A percentile compares a stretch with the other conserved stretches of the same genome.
Conservation (phyloP, 2,329 filamentous ascomycete genomes). For the Penicillium brasilianum region DNA sequence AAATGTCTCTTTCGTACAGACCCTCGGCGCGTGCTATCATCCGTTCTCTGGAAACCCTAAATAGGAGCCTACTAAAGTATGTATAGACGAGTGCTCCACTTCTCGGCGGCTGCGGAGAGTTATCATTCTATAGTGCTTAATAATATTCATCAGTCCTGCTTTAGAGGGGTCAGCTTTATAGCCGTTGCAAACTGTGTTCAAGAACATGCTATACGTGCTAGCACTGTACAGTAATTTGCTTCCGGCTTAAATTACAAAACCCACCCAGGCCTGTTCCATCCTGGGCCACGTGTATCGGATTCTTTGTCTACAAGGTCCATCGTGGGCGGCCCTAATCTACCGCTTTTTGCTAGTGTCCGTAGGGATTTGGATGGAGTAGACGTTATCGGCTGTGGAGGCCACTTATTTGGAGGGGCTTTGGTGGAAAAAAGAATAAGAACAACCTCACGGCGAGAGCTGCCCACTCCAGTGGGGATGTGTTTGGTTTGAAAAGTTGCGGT, state of each 20-base stretch:
- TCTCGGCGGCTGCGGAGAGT: neutral
- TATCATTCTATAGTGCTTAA: neutral
- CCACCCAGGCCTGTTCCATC: constrained; percentile 14
- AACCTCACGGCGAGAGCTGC: neutral
- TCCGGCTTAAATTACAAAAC: neutral
- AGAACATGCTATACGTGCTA: neutral
- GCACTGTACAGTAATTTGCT: neutral
- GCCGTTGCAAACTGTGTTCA: neutral
- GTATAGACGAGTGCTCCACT: neutral
- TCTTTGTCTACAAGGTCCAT: neutral
- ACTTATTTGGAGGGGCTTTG: neutral
- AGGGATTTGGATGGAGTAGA: neutral
- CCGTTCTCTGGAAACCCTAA: neutral
- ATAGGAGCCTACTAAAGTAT: neutral
- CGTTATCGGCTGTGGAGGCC: constrained; percentile 4
- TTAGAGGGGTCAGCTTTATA: neutral
- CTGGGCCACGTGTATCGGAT: constrained; percentile 20
- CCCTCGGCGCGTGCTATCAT: neutral
- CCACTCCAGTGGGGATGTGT: constrained; percentile 15
- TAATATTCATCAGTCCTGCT: neutral
- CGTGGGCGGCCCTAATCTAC: neutral
- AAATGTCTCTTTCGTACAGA: neutral
- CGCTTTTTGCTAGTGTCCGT: neutral
- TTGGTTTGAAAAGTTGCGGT: constrained; percentile 20
- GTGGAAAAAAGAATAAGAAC: neutral